Percentiles rank a stretch among this genome's conserved stretches.
Conservation (phyloP, 1,284 basidiomycete genomes). For the Naganishia sp. region DNA sequence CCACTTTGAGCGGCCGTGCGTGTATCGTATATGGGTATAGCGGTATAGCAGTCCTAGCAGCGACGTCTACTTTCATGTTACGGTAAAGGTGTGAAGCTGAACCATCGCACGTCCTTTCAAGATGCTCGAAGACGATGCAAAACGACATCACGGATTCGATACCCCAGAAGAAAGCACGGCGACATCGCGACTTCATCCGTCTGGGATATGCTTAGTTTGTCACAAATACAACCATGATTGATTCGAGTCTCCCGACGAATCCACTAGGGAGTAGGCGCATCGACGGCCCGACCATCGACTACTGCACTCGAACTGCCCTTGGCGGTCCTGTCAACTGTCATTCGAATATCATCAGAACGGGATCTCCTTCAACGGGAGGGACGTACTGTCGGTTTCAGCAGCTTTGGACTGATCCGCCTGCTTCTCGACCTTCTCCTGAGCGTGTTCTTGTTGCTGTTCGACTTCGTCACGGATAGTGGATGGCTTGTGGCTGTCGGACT, state of each 20-base stretch:
- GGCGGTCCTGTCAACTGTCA: background rate
- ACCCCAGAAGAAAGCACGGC: too few relatives aligned
- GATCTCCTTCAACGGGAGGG: background rate
- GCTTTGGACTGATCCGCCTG: background rate
- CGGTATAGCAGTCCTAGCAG: too few relatives aligned
- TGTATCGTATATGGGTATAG: too few relatives aligned
- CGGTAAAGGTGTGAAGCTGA: too few relatives aligned
- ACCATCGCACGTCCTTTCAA: too few relatives aligned
- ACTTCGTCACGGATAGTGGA: background rate
- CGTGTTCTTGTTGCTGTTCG: background rate
- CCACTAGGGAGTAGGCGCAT: background rate
- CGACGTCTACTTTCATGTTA: background rate
- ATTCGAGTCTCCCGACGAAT: too few relatives aligned
- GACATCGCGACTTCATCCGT: too few relatives aligned
- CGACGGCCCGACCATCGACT: background rate
- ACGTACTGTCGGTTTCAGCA: slow-evolving; percentile 1
- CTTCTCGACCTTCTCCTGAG: slow-evolving; percentile 1
- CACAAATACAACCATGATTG: too few relatives aligned
- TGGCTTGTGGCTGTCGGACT: background rate
- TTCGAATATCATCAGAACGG: background rate
- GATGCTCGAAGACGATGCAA: too few relatives aligned
- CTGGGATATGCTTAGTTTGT: too few relatives aligned
- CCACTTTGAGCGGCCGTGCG: background rate
- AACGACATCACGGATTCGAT: background rate
- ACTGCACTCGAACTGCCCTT: slow-evolving; percentile 2